Evolutionary conservation across 2,329 filamentous ascomycete species (phyloP), one percentile per base, ranked within the genome.

Genomic region (Chaetomium olivaceum): DNA sequence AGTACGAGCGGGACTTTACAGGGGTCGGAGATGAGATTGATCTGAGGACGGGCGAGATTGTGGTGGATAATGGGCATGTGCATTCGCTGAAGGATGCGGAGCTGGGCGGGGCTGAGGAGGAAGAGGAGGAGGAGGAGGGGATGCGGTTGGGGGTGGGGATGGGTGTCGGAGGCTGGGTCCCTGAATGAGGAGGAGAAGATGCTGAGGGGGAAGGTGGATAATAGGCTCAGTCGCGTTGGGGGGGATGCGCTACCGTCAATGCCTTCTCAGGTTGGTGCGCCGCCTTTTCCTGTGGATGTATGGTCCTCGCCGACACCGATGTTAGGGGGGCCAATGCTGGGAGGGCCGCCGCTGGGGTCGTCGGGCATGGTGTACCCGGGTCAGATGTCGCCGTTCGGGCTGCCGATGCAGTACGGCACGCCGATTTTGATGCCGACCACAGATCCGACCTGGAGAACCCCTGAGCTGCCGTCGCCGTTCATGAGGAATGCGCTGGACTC

Each of bases 41-140:
- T 76, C 81, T 97, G 64, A 81, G 83, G 58, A 94, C 91, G 0
- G 93, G 92, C 62, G 82, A 91, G 65, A 88, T 98, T 56, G 83
- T 96, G n/a, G 88, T 97, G 63, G 85, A 98, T 77, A 95, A 97
- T 81, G 94, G 95, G 0, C 95, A 98, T 78, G 76, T 97, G 61
- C 76, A 85, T 59, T 84, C 69, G 80, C 85, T 78, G 74, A 66
- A 75, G 11, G 70, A 76, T 5, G 72, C 70, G 11, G 59, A 67
- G 16, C 60, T 68, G 14, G 69, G 66, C 39, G 64, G 68, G 68
- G 67, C 58, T 27, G 62, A 62, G 9, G 63, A 60, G 1, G 66
- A 62, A 1, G 63, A 63, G 21, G 66, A 61, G 6, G 68, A 54
- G 36, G 39, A 39, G 14, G 69, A 65, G 43, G 58, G 0, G 66